A percentile compares a stretch with the other conserved stretches of the same genome.
These are phyloP conservation scores for Pisolithus albus DNA, from an alignment of 768 basidiomycete genomes.

Conservation along the genomic window DNA sequence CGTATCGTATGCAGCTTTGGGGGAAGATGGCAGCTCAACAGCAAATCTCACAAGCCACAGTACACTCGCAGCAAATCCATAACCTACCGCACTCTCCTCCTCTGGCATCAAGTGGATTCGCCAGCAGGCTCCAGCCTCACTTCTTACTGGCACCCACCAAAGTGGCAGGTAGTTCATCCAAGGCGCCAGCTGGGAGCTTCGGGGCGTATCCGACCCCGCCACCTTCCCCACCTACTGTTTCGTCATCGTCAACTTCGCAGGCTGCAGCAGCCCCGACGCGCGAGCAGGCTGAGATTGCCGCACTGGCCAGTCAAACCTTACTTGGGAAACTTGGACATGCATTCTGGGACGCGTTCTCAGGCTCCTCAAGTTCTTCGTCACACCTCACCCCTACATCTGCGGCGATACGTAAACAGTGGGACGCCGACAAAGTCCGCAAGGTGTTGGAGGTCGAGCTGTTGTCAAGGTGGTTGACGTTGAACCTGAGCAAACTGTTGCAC, in stretches of 20 bases:
- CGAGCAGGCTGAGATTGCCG: conserved; percentile 39
- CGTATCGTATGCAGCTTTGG: conserved; percentile 91
- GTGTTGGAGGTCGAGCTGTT: conserved; percentile 78
- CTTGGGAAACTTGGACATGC: conserved; percentile 62
- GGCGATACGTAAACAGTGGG: conserved; percentile 36
- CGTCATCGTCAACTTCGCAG: conserved; percentile 3
- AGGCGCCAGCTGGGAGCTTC: conserved; percentile 5
- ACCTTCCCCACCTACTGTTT: conserved; percentile 29
- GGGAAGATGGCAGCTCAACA: conserved; percentile 80
- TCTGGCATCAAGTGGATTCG: conserved; percentile 31
- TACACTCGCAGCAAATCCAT: conserved; percentile 10
- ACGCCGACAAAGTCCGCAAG: conserved; percentile 73
- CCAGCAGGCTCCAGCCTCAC: conserved; percentile 34
- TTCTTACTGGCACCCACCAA: conserved; percentile 21
- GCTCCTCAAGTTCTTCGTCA: conserved; percentile 18
- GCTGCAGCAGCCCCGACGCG: conserved; percentile 20
- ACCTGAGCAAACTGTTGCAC: conserved; percentile 7
- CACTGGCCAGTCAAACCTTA: conserved; percentile 75
- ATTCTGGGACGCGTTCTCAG: conserved; percentile 89
- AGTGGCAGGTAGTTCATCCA: conserved; percentile 1
- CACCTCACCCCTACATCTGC: conserved; percentile 5
- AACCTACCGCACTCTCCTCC: conserved; percentile 19
- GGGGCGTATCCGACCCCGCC: conserved; percentile 39
- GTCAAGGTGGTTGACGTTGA: conserved; percentile 76
- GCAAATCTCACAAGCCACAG: conserved; percentile 33